These are phyloP conservation scores for Tricholoma terreum DNA, from an alignment of 768 basidiomycete species.

Conservation along the genomic window DNA sequence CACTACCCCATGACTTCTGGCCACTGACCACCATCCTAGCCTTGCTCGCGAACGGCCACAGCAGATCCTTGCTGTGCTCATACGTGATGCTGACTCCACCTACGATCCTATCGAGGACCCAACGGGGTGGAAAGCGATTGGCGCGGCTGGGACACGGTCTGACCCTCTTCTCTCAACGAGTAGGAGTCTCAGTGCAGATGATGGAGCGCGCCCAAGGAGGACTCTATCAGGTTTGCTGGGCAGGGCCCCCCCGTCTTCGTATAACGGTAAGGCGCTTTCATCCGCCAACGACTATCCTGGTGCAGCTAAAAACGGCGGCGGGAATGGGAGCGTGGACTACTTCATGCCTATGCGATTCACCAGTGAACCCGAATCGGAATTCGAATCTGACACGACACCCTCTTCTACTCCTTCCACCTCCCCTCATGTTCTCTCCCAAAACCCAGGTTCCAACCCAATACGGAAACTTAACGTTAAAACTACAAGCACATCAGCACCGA, in stretches of 20 bases:
- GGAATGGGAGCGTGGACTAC: background rate
- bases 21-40: slow-evolving; percentile 17
- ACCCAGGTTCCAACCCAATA: background rate
- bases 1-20: background rate
- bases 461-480: background rate
- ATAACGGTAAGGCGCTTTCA: background rate
- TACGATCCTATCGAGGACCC: slow-evolving; percentile 56
- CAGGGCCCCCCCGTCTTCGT: background rate
- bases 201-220: slow-evolving; percentile 8
- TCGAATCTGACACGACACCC: background rate
- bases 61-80: slow-evolving; percentile 77
- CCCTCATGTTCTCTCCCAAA: background rate
- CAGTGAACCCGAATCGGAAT: background rate
- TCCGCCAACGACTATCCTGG: background rate
- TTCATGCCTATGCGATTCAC: background rate
- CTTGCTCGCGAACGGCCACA: slow-evolving; percentile 66
- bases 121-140: slow-evolving; percentile 47
- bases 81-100: slow-evolving; percentile 63
- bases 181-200: slow-evolving; percentile 1
- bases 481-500: background rate
- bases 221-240: slow-evolving; percentile 9
- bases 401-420: background rate
- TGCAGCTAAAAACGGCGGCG: background rate
- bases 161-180: slow-evolving; percentile 1
- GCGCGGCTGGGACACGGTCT: slow-evolving; percentile 22